phyloP scores from a whole-genome alignment of 116 monocot species.

The Posidonia oceanica region DNA sequence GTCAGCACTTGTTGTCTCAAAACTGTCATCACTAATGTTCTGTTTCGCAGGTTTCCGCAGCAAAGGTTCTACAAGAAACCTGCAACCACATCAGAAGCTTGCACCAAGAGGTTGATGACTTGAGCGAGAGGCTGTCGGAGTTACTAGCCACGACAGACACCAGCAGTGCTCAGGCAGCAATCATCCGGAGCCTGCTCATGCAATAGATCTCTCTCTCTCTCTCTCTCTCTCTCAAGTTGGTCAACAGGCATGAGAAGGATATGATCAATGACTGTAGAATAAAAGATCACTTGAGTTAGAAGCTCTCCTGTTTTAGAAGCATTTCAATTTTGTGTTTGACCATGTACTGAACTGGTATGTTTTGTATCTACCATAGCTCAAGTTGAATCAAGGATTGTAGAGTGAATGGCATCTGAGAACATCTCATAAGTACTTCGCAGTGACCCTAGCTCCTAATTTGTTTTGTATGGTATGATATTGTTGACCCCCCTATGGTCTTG shows the following conservation, averaged over 20 bases:
- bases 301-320: not conserved
- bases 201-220: conserved; percentile 1
- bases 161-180: conserved; percentile 69
- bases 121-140: conserved; percentile 78
- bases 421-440: no score
- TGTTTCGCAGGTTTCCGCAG: conserved; percentile 36
- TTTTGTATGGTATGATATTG: not conserved
- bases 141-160: conserved; percentile 50
- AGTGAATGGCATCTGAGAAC: no score
- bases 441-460: not conserved
- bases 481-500: not conserved
- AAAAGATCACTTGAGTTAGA: not conserved
- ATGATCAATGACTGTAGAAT: not conserved
- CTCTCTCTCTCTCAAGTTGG: no score
- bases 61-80: conserved; percentile 79
- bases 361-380: not conserved
- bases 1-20: no score
- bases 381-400: not conserved
- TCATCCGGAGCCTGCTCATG: conserved; percentile 52
- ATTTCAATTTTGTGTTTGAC: not conserved
- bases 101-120: conserved; percentile 73
- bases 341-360: not conserved
- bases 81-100: conserved; percentile 89
- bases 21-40: not conserved
- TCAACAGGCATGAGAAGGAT: not conserved